Evolutionary conservation across 1,284 basidiomycete genomes (phyloP), one percentile per base, ranked within the genome.

Genomic region (Austropuccinia psidii): DNA sequence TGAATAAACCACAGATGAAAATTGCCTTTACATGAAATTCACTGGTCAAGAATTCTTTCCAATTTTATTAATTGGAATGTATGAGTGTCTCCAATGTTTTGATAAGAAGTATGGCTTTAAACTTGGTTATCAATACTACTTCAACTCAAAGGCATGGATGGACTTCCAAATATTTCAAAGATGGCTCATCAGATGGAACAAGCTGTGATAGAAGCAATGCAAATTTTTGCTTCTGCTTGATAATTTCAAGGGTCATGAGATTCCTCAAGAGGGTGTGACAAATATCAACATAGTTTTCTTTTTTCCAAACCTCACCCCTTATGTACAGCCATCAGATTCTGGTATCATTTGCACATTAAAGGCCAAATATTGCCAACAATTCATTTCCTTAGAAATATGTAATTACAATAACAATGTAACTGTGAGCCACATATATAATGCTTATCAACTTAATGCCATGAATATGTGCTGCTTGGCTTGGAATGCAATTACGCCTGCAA

Each of bases 261-360:
- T n/a, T n/a, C n/a, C n/a, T n/a, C n/a, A n/a, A n/a, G n/a, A n/a
- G n/a, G n/a, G n/a, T n/a, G n/a, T n/a, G n/a, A 21, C 50, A 2
- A 37, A 54, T 2, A 21, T 69, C n/a, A 1, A 19, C 21, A n/a
- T 52, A 54, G 15, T 54, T 41, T 33, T 54, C 33, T 43, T 24
- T 69, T 1, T 52, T 45, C 6, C 67, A 54, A 19, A 52, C n/a
- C n/a, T n/a, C n/a, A n/a, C n/a, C n/a, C n/a, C n/a, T n/a, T n/a
- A n/a, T n/a, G n/a, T n/a, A n/a, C n/a, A n/a, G n/a, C n/a, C n/a
- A n/a, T n/a, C n/a, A n/a, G n/a, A n/a, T n/a, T n/a, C n/a, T n/a
- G n/a, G 29, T 39, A 54, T 69, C 54, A 54, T 69, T 33, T 27
- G 24, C 27, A 8, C 67, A 4, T 66, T 66, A 47, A 66, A 66